Evolutionary conservation across 257 asterid genomes (phyloP).

Genomic region (Handroanthus guayacan): DNA sequence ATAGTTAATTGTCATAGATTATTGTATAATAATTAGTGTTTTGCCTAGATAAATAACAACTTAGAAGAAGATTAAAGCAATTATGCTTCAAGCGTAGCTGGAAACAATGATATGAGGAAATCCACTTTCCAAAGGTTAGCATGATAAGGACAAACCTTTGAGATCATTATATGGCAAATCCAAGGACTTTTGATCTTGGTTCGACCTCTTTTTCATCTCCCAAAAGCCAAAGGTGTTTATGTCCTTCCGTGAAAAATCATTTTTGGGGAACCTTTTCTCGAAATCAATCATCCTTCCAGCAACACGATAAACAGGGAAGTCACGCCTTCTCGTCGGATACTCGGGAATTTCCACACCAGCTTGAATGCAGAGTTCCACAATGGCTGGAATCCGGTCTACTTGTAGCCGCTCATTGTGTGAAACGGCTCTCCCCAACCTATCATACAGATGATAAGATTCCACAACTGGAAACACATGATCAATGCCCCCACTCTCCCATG

Average conservation of each 20-base stretch:
- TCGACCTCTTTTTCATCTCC: slow-evolving; percentile 41
- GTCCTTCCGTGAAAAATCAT: slow-evolving; percentile 39
- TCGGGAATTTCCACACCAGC: slow-evolving; percentile 73
- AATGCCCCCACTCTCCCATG: slow-evolving; percentile 65
- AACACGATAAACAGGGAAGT: slow-evolving; percentile 62
- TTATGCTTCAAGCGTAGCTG: not conserved
- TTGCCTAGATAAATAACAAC: not conserved
- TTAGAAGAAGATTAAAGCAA: not conserved
- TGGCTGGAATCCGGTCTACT: slow-evolving; percentile 77
- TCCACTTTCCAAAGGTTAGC: slow-evolving; percentile 3
- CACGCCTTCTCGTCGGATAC: slow-evolving; percentile 69
- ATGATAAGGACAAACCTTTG: slow-evolving; percentile 49
- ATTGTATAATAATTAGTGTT: not conserved
- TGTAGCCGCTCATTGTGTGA: slow-evolving; percentile 70
- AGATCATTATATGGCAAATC: slow-evolving; percentile 45
- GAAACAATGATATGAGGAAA: not conserved
- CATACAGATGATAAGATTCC: slow-evolving; percentile 77
- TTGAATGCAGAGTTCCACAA: slow-evolving; percentile 78
- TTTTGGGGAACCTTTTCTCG: slow-evolving; percentile 72
- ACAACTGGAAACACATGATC: slow-evolving; percentile 60
- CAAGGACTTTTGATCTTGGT: slow-evolving; percentile 28
- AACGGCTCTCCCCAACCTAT: slow-evolving; percentile 74
- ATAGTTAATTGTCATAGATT: not conserved
- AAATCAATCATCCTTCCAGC: slow-evolving; percentile 74
- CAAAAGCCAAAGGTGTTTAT: slow-evolving; percentile 53